These are phyloP conservation scores for Glonium stellatum DNA, from an alignment of 495 filamentous ascomycete genomes.

Conservation along the genomic window DNA sequence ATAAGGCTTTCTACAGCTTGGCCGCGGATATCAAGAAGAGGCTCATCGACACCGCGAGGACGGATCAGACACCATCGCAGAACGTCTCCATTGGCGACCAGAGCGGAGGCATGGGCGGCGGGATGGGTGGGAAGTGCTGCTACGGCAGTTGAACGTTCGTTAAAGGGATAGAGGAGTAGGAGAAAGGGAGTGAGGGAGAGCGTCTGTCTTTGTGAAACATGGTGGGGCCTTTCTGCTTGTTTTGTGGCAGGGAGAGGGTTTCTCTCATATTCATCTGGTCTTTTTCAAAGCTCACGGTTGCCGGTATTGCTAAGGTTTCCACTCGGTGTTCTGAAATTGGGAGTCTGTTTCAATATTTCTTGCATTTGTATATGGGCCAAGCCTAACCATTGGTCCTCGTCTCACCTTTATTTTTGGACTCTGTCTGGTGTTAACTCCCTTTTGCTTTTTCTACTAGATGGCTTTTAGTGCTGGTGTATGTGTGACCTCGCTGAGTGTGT, in stretches of 20 bases:
- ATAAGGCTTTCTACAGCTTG: slow-evolving; percentile 95
- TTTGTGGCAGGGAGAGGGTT: not conserved
- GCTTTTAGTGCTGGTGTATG: not conserved
- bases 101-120: slow-evolving; percentile 38
- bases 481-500: not conserved
- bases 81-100: slow-evolving; percentile 7
- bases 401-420: not conserved
- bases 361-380: not conserved
- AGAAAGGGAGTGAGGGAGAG: not conserved
- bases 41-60: slow-evolving; percentile 78
- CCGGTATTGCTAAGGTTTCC: not conserved
- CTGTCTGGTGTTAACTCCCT: not conserved
- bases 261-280: not conserved
- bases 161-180: not conserved
- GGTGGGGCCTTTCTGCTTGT: not conserved
- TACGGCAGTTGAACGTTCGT: slow-evolving; percentile 39
- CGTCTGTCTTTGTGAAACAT: not conserved
- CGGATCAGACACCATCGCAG: slow-evolving; percentile 48
- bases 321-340: not conserved
- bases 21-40: slow-evolving; percentile 97
- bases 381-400: not conserved
- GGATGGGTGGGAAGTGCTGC: slow-evolving; percentile 77
- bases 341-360: not conserved
- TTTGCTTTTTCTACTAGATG: not conserved
- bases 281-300: not conserved